phyloP scores from a whole-genome alignment of 164 flowering plant species.

The Litsea cubeba region DNA sequence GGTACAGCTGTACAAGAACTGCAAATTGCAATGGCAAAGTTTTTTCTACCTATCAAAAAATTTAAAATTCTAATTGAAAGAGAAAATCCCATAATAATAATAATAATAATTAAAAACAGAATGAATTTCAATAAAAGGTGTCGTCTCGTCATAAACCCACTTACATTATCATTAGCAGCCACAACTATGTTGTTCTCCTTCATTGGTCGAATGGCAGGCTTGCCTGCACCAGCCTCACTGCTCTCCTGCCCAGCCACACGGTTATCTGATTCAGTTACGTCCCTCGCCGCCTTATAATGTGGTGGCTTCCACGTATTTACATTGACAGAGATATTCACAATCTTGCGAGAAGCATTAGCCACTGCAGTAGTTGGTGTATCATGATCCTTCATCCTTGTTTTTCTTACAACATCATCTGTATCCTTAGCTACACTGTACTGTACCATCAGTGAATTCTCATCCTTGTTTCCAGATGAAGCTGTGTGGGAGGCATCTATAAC shows the following conservation, averaged over 20 bases:
- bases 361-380: constrained; percentile 26
- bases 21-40: too few species aligned
- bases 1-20: too few species aligned
- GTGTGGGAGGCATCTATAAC: constrained; percentile 29
- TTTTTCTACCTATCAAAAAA: too few species aligned
- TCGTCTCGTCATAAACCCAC: constrained; percentile 13
- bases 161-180: constrained; percentile 55
- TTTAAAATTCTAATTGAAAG: background rate
- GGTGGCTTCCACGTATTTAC: constrained; percentile 73
- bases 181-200: constrained; percentile 31
- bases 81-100: background rate
- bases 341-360: constrained; percentile 45
- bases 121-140: background rate
- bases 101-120: too few species aligned
- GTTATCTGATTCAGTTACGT: constrained; percentile 26
- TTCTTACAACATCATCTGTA: constrained; percentile 24
- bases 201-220: constrained; percentile 22
- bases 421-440: constrained; percentile 43
- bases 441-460: constrained; percentile 39
- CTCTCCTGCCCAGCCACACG: constrained; percentile 26
- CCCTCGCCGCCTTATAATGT: constrained; percentile 41
- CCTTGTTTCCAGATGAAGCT: constrained; percentile 38
- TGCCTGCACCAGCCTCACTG: constrained; percentile 21
- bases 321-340: constrained; percentile 50
- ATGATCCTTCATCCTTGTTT: constrained; percentile 35